Base-by-base conservation (phyloP, 2,329 filamentous ascomycete species). In the Colletotrichum tabaci region DNA sequence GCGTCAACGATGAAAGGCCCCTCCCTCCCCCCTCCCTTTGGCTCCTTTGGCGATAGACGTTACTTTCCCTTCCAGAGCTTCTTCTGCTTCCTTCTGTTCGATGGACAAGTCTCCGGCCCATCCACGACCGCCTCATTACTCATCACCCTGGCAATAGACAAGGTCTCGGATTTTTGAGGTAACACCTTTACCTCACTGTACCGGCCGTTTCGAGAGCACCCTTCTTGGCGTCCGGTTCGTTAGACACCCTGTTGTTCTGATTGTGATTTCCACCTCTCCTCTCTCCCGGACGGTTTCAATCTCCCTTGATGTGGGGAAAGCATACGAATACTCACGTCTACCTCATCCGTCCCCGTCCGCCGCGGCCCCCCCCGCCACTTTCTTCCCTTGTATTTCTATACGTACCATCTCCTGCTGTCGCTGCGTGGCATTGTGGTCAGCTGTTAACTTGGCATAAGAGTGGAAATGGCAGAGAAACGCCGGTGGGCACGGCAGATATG, bases 211-310 rank as follows among this genome's bases (percentile, higher is more conserved):
- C 44, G 42, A 57, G 60, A 68, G 58, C 15, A 44, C 50, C 52
- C 46, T 46, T 49, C 38, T 58, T 64, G 66, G 52, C 60, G 38
- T 56, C 21, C 21, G 21, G 26, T 42, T 52, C 46, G 18, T 38
- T 12, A 42, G 23, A 47, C 42, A 15, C 46, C 60, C 55, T 46
- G 23, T 23, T 49, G n/a, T 47, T 50, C 23, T n/a, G 23, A 30
- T 62, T 57, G 53, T 35, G 35, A 53, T 58, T 50, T 46, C 46
- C 42, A 50, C 40, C 38, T 44, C 47, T 63, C 49, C 49, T 49
- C 44, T 68, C 49, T 47, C 50, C 61, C 30, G 40, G 44, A 23
- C 60, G 61, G 42, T 23, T 57, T 67, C 52, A 68, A 68, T 65
- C 52, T 65, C 60, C 50, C 66, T 23, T 44, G 42, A 12, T 65